These are phyloP conservation scores for Funneliformis mosseae DNA, from an alignment of 192 early-diverging fungal genomes.

Conservation along the genomic window DNA sequence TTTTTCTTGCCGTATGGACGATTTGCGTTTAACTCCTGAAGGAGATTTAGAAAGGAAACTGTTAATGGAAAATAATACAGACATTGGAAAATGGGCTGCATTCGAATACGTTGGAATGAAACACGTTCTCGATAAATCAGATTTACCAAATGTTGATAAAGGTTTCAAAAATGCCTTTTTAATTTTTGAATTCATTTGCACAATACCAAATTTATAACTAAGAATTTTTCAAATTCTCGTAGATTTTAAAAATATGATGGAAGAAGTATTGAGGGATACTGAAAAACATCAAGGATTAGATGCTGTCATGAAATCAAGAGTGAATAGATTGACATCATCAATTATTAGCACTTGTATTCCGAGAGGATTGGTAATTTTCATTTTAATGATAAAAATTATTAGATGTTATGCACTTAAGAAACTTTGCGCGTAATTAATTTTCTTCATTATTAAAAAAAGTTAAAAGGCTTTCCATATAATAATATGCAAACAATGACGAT, in stretches of 20 bases:
- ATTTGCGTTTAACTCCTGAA: slow-evolving; percentile 83
- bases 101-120: slow-evolving; percentile 74
- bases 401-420: too few relatives aligned
- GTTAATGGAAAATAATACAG: slow-evolving; percentile 63
- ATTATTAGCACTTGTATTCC: slow-evolving; percentile 82
- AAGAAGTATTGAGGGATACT: slow-evolving; percentile 83
- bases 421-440: background rate
- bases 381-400: too few relatives aligned
- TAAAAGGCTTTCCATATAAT: slow-evolving; percentile 89
- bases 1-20: slow-evolving; percentile 98
- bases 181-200: background rate
- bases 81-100: slow-evolving; percentile 71
- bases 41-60: slow-evolving; percentile 79
- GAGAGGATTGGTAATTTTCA: slow-evolving; percentile 52
- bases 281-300: slow-evolving; percentile 89
- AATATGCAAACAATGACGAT: slow-evolving; percentile 99
- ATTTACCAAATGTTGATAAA: background rate
- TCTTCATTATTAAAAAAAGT: slow-evolving; percentile 24
- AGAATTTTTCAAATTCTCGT: slow-evolving; percentile 6
- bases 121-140: slow-evolving; percentile 20
- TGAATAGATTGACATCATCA: slow-evolving; percentile 79
- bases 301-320: slow-evolving; percentile 78
- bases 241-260: slow-evolving; percentile 76
- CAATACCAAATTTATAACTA: background rate
- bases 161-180: background rate